Evolutionary conservation across 176 grass and related monocot genomes (phyloP).

Genomic region (Alloteropsis semialata): DNA sequence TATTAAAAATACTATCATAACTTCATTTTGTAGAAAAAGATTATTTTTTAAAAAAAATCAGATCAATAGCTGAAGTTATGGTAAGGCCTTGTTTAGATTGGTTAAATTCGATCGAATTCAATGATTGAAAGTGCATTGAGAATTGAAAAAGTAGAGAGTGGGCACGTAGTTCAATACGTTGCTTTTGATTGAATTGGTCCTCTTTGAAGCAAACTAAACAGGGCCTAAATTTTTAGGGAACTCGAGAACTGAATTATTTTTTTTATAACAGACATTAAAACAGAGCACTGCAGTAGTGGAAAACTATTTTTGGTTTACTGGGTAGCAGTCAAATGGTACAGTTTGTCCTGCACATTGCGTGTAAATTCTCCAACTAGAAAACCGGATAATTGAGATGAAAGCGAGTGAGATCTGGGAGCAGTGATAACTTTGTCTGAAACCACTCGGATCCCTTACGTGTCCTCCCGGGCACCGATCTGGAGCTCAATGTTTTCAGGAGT

Average conservation of each 20-base stretch:
- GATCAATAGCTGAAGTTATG: background rate
- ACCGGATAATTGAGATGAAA: background rate
- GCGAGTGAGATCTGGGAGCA: background rate
- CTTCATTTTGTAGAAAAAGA: no score
- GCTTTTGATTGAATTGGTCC: no score
- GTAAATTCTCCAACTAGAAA: background rate
- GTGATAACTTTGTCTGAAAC: background rate
- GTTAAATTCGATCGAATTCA: no score
- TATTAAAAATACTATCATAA: no score
- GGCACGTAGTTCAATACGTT: no score
- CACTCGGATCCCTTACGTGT: conserved; percentile 10
- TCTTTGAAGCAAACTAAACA: no score
- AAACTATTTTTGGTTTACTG: background rate
- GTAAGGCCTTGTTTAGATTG: no score
- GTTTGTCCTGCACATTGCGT: background rate
- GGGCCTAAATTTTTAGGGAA: background rate
- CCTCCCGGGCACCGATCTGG: background rate
- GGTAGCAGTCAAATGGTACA: conserved; percentile 3
- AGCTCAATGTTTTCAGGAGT: background rate
- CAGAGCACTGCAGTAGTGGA: background rate
- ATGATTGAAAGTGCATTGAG: no score
- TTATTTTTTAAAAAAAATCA: background rate
- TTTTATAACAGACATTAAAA: background rate
- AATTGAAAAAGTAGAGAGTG: no score
- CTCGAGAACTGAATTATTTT: background rate